Conservation (phyloP, 805 yeast genomes). For the Candida palmyrensis region DNA sequence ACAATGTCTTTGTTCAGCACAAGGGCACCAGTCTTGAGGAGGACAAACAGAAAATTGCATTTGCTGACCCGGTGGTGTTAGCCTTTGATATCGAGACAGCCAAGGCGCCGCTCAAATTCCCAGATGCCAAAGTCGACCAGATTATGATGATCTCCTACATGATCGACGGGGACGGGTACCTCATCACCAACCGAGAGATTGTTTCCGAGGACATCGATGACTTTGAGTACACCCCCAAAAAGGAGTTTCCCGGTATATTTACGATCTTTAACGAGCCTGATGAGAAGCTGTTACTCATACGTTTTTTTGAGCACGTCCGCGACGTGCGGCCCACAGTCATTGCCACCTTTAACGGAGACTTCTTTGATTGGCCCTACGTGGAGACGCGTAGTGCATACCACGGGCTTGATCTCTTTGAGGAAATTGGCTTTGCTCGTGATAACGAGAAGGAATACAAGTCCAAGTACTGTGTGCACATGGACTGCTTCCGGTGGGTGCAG, state of each 20-base stretch:
- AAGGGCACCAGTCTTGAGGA: constrained; percentile 53
- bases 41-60: constrained; percentile 72
- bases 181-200: constrained; percentile 91
- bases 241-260: constrained; percentile 89
- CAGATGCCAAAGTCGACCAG: constrained; percentile 85
- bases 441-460: constrained; percentile 90
- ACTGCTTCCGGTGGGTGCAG: constrained; percentile 96
- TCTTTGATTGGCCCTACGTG: constrained; percentile 98
- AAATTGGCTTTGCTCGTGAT: constrained; percentile 91
- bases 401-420: constrained; percentile 83
- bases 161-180: constrained; percentile 96
- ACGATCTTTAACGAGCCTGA: constrained; percentile 85
- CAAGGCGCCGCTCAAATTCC: constrained; percentile 92
- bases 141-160: constrained; percentile 99
- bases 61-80: constrained; percentile 94
- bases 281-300: constrained; percentile 66
- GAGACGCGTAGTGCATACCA: constrained; percentile 82
- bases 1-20: constrained; percentile 62
- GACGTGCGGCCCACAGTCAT: constrained; percentile 94
- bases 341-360: constrained; percentile 97
- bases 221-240: constrained; percentile 95
- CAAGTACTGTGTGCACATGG: constrained; percentile 92
- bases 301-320: constrained; percentile 86
- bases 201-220: constrained; percentile 93
- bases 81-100: constrained; percentile 99